Base-by-base conservation (phyloP, 2,329 filamentous ascomycete genomes). In the Fusarium albosuccineum region DNA sequence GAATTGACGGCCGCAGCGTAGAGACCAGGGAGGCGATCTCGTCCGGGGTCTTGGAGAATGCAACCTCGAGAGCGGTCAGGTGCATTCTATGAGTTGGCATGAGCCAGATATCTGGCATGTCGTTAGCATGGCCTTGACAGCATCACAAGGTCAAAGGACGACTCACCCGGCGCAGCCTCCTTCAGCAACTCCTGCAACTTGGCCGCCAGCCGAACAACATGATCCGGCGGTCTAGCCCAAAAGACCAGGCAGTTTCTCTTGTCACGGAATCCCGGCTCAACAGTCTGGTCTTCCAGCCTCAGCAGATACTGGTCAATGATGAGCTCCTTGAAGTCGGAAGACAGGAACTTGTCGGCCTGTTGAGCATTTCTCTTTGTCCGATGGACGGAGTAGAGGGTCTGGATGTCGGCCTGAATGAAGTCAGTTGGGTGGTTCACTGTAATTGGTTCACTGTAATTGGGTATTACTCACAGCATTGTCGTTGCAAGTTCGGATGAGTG, bases 31-130 rank as follows among this genome's bases (percentile, higher is more conserved):
- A 76, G 10, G 85, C 83, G 46, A 97, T 92, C 74, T 95, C 90
- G 1, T 83, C 80, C 1, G 87, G 80, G 0, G 92, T 93, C 51
- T 89, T 89, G 26, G 91, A 94, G 77, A 96, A 93, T n/a, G 91
- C 88, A 29, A 97, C 82, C 77, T 98, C 95, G 3, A 97, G 84
- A 1, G 89, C 87, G 0, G 95, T 98, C 80, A 97, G 88, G 79
- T 98, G 95, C 74, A 97, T 89, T 62, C 87, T 86, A 55, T 91
- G 83, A 9, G 84, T 79, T 0, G 94, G 93, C 91, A 97, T 97
- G 42, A 95, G 83, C 95, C 95, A 98, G 27, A 97, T 80, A 67
- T 85, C 92, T 94, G 68, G 41, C 9, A 11, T 11, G 44, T 11
- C 13, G 16, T 57, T n/a, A 42, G 45, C 9, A 44, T 42, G 9